Evolutionary conservation across 805 yeast species (phyloP), one percentile per base, ranked within the genome.

Genomic region (Ascoidea asiatica): DNA sequence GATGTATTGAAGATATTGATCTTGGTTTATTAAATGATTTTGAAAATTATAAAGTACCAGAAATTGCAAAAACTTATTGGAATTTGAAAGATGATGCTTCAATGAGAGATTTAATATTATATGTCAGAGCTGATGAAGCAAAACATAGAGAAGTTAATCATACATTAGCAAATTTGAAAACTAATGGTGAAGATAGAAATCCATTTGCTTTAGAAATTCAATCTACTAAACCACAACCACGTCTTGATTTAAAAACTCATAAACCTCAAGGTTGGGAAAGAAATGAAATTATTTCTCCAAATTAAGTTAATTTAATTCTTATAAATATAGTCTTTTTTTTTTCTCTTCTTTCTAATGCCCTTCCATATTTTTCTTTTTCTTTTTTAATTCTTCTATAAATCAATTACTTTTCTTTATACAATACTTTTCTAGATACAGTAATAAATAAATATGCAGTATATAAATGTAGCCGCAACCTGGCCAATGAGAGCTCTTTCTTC

Each of bases 131-230:
- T 1, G 89, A 81, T 54, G 89, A 81, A 59, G 80, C 86, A 38
- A 81, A 81, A 57, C 88, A 81, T 56, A 69, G 89, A 59, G 89
- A 81, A 55, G 88, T 81, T 22, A 81, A 81, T 61, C 89, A 81
- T 54, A 81, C 88, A 0, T 70, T 80, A 54, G 88, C 84, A 13
- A 80, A 80, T 53, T 67, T 81, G 52, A 57, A 66, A 44, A 75
- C 67, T 49, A 56, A 56, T 39, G 33, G 33, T 7, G 11, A 23
- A 23, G 87, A 81, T 56, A 68, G 86, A 53, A 81, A 81, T 55
- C 89, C 89, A 13, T 81, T 75, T 58, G 87, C 73, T 37, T 55
- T 74, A 41, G 60, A 65, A 29, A 60, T 68, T 19, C 56, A 56
- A 11, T 54, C 44, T 2, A 13, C 41, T 3, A 48, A 43, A 36